Evolutionary conservation across 2,329 filamentous ascomycete genomes (phyloP).

Genomic region (Alternaria panax): DNA sequence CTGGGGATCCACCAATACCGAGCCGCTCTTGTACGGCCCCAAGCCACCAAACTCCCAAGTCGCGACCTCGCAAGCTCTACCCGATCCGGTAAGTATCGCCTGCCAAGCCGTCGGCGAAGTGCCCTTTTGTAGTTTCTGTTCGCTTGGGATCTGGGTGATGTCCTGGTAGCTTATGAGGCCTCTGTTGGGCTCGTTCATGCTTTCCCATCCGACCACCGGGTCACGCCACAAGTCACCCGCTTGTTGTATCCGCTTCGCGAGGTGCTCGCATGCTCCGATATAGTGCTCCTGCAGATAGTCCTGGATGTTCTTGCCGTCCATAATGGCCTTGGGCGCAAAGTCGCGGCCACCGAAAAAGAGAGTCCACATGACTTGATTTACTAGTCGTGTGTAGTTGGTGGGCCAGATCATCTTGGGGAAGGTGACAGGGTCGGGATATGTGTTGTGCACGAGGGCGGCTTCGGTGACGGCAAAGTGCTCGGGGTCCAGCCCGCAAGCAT

Average conservation of each 20-base stretch:
- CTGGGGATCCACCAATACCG: conserved; percentile 83
- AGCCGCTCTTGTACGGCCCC: conserved; percentile 89
- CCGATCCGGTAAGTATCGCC: conserved; percentile 88
- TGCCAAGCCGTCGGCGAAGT: conserved; percentile 95
- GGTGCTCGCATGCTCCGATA: conserved; percentile 76
- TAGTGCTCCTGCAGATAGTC: conserved; percentile 93
- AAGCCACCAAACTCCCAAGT: conserved; percentile 94
- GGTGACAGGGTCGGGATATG: conserved; percentile 79
- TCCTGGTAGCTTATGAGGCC: conserved; percentile 86
- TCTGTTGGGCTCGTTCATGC: conserved; percentile 91
- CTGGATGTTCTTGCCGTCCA: conserved; percentile 94
- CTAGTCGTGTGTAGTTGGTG: conserved; percentile 91
- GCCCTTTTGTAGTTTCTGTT: conserved; percentile 91
- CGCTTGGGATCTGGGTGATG: conserved; percentile 79
- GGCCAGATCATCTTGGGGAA: conserved; percentile 99
- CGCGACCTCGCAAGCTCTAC: conserved; percentile 86
- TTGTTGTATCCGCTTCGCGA: conserved; percentile 85
- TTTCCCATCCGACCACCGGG: conserved; percentile 94
- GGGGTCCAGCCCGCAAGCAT: conserved; percentile 91
- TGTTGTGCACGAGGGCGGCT: conserved; percentile 94
- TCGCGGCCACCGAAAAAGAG: conserved; percentile 90
- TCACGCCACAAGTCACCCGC: conserved; percentile 87
- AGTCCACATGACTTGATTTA: conserved; percentile 89
- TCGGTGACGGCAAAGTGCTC: conserved; percentile 84
- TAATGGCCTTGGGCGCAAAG: conserved; percentile 94